These are phyloP conservation scores for Quercus robur DNA, from an alignment of 306 rosid species.

Conservation along the genomic window DNA sequence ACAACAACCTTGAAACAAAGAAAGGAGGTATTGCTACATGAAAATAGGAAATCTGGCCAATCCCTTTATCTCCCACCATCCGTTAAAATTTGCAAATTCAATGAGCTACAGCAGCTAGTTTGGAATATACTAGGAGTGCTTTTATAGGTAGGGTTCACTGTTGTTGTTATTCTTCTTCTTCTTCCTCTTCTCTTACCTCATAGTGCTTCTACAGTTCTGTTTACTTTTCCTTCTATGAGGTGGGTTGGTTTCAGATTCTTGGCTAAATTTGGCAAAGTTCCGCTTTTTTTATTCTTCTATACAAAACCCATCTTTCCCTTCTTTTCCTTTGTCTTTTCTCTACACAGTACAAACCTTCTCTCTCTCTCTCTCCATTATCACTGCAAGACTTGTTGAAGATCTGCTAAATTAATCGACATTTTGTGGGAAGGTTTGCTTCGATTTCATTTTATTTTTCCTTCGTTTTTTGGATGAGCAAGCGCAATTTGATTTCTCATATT, in stretches of 20 bases:
- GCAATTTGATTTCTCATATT: background rate
- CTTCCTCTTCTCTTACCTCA: too few species aligned
- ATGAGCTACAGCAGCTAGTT: too few species aligned
- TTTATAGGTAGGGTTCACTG: background rate
- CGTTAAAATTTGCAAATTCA: background rate
- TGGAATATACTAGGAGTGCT: too few species aligned
- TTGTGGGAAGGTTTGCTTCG: background rate
- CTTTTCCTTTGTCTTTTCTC: too few species aligned
- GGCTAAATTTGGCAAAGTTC: background rate
- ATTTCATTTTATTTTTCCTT: background rate
- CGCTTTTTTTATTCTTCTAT: background rate
- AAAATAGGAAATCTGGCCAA: background rate
- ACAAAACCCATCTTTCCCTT: too few species aligned
- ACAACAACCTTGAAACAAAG: background rate
- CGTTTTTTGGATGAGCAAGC: background rate
- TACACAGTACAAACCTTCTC: too few species aligned
- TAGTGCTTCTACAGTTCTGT: background rate
- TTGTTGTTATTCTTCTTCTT: background rate
- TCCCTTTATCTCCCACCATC: background rate
- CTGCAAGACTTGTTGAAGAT: too few species aligned
- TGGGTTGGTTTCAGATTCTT: background rate
- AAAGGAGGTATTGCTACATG: background rate
- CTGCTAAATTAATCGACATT: background rate
- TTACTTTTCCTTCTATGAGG: background rate
- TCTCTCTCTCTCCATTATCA: too few species aligned